A percentile compares a stretch with the other conserved stretches of the same genome.
These are phyloP conservation scores for Acanthamoeba lenticulata DNA, from an alignment of 208 protist species.

Conservation along the genomic window DNA sequence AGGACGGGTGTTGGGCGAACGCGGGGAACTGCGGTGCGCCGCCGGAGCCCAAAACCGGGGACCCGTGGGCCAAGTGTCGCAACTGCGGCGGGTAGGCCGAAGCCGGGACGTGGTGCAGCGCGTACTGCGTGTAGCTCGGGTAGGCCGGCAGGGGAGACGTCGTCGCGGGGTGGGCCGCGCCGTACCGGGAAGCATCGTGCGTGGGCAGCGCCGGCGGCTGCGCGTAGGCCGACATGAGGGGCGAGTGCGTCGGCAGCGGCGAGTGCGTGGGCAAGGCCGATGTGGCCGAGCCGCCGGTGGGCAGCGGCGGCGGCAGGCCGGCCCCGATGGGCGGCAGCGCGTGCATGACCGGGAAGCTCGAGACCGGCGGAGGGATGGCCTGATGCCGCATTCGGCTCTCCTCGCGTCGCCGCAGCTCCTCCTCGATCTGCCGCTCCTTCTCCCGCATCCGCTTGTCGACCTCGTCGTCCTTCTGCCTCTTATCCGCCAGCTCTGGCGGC, in stretches of 20 bases:
- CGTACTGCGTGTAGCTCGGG: constrained; percentile 26
- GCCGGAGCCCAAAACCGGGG: background rate
- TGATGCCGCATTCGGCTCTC: constrained; percentile 10
- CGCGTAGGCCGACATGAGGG: background rate
- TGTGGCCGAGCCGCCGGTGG: background rate
- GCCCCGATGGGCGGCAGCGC: background rate
- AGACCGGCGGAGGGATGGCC: background rate
- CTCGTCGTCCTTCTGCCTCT: constrained; percentile 22
- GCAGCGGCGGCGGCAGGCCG: background rate
- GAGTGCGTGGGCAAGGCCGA: background rate
- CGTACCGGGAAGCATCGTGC: background rate
- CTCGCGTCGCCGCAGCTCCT: constrained; percentile 7
- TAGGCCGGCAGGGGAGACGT: background rate
- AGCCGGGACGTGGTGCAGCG: constrained; percentile 12
- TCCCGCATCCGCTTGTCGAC: background rate
- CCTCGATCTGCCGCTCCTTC: constrained; percentile 17
- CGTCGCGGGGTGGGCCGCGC: background rate
- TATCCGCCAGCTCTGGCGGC: constrained; percentile 17
- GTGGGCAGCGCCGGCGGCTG: background rate
- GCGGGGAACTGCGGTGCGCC: background rate
- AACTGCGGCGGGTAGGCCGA: constrained; percentile 28
- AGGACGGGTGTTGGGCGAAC: background rate
- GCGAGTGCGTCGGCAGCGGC: constrained; percentile 19
- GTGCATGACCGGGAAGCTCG: background rate
- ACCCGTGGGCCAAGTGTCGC: background rate